Conservation (phyloP, 2,329 filamentous ascomycete genomes). For the Penicillium sp. region DNA sequence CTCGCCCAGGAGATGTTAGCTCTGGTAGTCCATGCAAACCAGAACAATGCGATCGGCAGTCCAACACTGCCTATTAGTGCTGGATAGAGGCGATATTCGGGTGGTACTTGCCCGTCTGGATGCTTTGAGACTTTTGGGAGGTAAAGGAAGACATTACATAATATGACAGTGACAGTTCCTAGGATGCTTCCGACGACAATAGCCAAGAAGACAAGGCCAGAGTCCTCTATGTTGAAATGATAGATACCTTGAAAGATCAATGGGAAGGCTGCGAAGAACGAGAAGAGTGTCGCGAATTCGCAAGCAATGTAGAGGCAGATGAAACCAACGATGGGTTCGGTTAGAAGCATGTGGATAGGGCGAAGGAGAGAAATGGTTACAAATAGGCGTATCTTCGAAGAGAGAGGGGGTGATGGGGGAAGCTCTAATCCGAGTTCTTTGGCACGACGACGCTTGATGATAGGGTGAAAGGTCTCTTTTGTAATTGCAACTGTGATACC, state of each 20-base stretch:
- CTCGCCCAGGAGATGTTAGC: conserved; percentile 15
- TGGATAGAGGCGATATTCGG: conserved; percentile 20
- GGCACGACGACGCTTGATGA: conserved; percentile 13
- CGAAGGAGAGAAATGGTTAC: conserved; percentile 44
- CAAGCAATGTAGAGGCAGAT: conserved; percentile 72
- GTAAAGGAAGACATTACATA: conserved; percentile 18
- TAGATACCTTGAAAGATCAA: conserved; percentile 65
- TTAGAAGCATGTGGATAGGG: conserved; percentile 63
- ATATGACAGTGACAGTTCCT: conserved; percentile 30
- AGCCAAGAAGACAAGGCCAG: conserved; percentile 76
- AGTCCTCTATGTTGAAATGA: conserved; percentile 60
- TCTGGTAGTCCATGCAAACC: conserved; percentile 20
- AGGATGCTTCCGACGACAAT: conserved; percentile 70
- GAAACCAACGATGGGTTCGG: conserved; percentile 66
- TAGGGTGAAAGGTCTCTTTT: conserved; percentile 21
- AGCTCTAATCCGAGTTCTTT: conserved; percentile 8
- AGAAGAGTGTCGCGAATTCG: conserved; percentile 75
- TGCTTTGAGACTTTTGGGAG: conserved; percentile 5
- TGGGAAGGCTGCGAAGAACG: conserved; percentile 81
- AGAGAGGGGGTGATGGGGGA: conserved; percentile 4
- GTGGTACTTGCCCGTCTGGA: conserved; percentile 3
- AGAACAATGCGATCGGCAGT: conserved; percentile 19
- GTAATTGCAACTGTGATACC: conserved; percentile 7
- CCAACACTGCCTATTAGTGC: conserved; percentile 20
- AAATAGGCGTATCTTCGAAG: conserved; percentile 13